Percentiles rank a stretch among this genome's conserved stretches.
phyloP scores from a whole-genome alignment of 2,329 filamentous ascomycete genomes.

The Aspergillus vadensis region DNA sequence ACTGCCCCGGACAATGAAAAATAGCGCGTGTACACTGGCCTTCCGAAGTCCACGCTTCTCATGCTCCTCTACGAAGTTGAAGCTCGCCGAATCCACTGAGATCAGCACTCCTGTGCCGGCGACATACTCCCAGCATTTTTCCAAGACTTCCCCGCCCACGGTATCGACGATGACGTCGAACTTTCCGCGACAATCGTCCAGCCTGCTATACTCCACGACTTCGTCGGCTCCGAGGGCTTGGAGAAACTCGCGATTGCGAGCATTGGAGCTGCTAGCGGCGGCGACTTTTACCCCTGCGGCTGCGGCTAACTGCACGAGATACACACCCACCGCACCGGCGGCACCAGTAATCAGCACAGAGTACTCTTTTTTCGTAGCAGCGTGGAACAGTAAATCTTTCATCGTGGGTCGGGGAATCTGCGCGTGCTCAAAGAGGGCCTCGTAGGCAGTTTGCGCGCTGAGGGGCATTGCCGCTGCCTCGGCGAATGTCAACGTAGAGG shows the following conservation, averaged over 20 bases:
- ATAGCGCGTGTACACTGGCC: too few relatives aligned
- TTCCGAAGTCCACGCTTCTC: too few relatives aligned
- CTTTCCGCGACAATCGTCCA: constrained; percentile 1
- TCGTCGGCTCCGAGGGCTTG: constrained; percentile 40
- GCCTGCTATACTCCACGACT: constrained; percentile 39
- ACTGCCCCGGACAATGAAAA: too few relatives aligned
- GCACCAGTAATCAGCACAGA: constrained; percentile 40
- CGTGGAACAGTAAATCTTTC: too few relatives aligned
- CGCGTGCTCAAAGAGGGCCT: constrained; percentile 35
- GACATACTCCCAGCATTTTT: constrained; percentile 25
- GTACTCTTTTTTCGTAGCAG: not conserved
- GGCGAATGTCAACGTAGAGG: constrained; percentile 21
- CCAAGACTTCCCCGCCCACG: constrained; percentile 28
- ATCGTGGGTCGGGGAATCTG: constrained; percentile 7
- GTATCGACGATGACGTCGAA: constrained; percentile 33
- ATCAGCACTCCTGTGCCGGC: constrained; percentile 23
- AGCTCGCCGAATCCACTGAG: constrained; percentile 33
- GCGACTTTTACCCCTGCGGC: constrained; percentile 34
- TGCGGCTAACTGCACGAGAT: constrained; percentile 41
- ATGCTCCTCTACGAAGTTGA: constrained; percentile 28
- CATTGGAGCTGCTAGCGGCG: constrained; percentile 38
- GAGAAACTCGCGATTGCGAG: constrained; percentile 38
- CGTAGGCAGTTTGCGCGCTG: constrained; percentile 34
- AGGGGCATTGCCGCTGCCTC: constrained; percentile 32
- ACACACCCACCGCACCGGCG: constrained; percentile 42